Evolutionary conservation across 1,139 yeast genomes (phyloP), one percentile per base, ranked within the genome.

Genomic region (Saccharomyces hybrid): DNA sequence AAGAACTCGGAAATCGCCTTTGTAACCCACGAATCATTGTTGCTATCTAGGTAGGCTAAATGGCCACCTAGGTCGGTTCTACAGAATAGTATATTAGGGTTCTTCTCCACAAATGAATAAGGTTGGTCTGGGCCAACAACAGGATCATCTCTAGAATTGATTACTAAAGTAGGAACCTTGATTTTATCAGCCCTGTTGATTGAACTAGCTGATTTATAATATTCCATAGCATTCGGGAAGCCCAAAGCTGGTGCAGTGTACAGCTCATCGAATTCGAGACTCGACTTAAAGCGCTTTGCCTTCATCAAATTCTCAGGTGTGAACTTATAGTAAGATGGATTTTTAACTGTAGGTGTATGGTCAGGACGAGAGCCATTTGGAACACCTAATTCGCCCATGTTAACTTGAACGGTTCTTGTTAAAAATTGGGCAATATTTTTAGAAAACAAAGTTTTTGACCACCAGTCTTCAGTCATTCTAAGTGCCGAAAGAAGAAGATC

Each of bases 31-130:
- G 89, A 82, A 54, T 81, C 78, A 26, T 86, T 84, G 34, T 78
- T 72, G 2, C 71, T 68, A 61, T 84, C 78, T 34, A 82, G 77
- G 64, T 76, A 85, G 0, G 87, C 85, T 47, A 95, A 71, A 71
- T 93, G 99, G 8, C 98, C 99, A 55, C 99, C 99, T 31, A 83
- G 71, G 34, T 83, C 78, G 0, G 97, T 88, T 51, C 84, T 80
- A 16, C 85, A 73, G 62, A 87, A 69, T 34, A 82, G 72, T 29
- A 85, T 72, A 67, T 81, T 86, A 8, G 96, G 96, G 63, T 90
- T 91, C 48, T 75, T 71, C 47, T 66, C 65, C 5, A 83, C 80
- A 61, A 87, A 93, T 9, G 71, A 66, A 55, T 72, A 68, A 0
- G 96, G 96, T 38, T 88, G 78, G 51, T 77, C 77, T 25, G 77